Evolutionary conservation across 768 basidiomycete genomes (phyloP), one percentile per base, ranked within the genome.

Genomic region (Macrolepiota fuliginosa): DNA sequence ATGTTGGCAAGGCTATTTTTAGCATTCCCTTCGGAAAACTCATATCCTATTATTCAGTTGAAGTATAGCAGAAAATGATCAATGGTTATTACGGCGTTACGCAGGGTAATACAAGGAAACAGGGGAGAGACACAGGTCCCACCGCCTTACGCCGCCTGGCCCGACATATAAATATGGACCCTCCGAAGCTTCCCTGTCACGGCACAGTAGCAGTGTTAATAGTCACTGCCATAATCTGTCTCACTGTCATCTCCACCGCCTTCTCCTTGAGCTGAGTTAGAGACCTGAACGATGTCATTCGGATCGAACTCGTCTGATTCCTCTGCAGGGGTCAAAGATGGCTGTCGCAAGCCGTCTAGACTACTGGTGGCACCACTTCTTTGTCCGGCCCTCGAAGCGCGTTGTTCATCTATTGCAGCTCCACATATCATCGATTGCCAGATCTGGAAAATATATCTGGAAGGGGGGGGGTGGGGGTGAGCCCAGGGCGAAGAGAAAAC

Each of bases 381-480:
- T 17, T 53, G 10, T 32, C 53, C 46, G 37, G 58, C 58, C 29
- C 70, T 66, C 24, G 63, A 40, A 3, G 61, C 66, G 24, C 68
- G 70, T 56, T 83, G 82, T 59, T 84, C 79, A 54, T 83, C 81
- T 27, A 84, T 81, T 19, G 80, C 64, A 13, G 65, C 66, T 2
- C 77, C 80, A 15, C 79, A 76, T 10, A 81, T 70, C 80, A 83
- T 81, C 10, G 74, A 74, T 42, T 66, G 70, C 81, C 81, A 84
- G 54, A 81, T 73, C 24, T 74, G 71, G n/a, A 82, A 64, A 15
- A 78, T 67, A 27, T 78, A 62, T 25, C 81, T 83, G 15, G 32
- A 62, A 25, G 15, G 56, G 24, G 15, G 45, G 3, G 36, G 29
- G 15, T 55, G 24, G 15, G 45, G 3, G 36, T 60, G 15, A 46